Percentiles rank a stretch among this genome's conserved stretches.
phyloP scores from a whole-genome alignment of 257 asterid genomes.

The Lithospermum erythrorhizon region DNA sequence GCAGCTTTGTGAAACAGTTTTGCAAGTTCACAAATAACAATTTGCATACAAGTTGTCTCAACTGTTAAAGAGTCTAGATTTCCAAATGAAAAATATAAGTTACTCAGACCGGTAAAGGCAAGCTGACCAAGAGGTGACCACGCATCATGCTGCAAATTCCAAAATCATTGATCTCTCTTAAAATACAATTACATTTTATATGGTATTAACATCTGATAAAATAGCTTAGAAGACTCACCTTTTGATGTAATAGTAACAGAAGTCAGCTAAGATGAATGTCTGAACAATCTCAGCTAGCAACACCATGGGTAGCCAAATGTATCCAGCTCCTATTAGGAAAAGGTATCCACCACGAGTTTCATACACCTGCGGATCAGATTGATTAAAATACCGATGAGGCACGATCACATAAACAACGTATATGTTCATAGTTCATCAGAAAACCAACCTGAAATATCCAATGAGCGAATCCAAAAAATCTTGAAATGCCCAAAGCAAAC shows the following conservation, averaged over 20 bases:
- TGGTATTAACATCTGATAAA: neutral
- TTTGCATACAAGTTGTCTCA: neutral
- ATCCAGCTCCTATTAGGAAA: conserved; percentile 48
- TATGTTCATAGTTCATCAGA: neutral
- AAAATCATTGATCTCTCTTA: conserved; percentile 1
- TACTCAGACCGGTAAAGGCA: conserved; percentile 45
- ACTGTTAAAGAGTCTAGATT: neutral
- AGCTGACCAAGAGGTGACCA: conserved; percentile 55
- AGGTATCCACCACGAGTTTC: conserved; percentile 55
- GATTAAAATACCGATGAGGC: neutral
- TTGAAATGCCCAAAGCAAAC: conserved; percentile 77
- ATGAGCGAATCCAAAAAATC: conserved; percentile 83
- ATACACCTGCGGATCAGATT: conserved; percentile 33
- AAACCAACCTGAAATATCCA: conserved; percentile 77
- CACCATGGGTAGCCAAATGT: conserved; percentile 61
- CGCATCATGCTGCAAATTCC: conserved; percentile 49
- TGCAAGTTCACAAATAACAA: neutral
- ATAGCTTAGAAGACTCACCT: conserved; percentile 32
- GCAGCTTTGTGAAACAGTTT: neutral
- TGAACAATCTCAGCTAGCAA: conserved; percentile 69
- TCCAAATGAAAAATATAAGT: neutral
- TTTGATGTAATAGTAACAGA: conserved; percentile 78
- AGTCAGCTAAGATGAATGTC: conserved; percentile 85
- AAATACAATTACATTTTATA: neutral
- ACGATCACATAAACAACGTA: too few relatives aligned